Conservation (phyloP, 352 stramenopile species). For the Plasmopara muralis region DNA sequence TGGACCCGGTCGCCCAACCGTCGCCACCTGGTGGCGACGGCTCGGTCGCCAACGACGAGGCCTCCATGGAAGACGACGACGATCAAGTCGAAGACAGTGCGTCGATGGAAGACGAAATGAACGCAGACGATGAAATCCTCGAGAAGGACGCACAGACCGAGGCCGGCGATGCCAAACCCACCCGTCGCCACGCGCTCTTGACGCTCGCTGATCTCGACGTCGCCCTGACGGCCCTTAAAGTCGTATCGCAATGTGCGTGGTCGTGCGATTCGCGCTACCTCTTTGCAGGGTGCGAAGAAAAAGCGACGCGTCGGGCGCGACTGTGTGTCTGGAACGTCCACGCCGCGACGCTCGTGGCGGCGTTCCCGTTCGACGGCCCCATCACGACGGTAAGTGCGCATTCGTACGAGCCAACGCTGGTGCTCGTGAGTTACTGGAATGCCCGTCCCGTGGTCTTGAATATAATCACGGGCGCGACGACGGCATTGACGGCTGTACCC, state of each 20-base stretch:
- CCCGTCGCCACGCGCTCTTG: slow-evolving; percentile 16
- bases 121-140: slow-evolving; percentile 25
- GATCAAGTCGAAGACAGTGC: slow-evolving; percentile 21
- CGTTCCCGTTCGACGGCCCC: slow-evolving; percentile 47
- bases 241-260: slow-evolving; percentile 58
- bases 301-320: slow-evolving; percentile 41
- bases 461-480: slow-evolving; percentile 28
- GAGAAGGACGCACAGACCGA: slow-evolving; percentile 16
- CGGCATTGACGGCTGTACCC: slow-evolving; percentile 28
- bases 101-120: slow-evolving; percentile 33
- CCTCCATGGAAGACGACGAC: slow-evolving; percentile 33
- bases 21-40: slow-evolving; percentile 27
- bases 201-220: slow-evolving; percentile 42
- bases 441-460: slow-evolving; percentile 48
- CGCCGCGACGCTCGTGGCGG: slow-evolving; percentile 44
- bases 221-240: slow-evolving; percentile 51
- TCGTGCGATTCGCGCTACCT: slow-evolving; percentile 54
- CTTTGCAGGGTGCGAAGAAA: slow-evolving; percentile 66
- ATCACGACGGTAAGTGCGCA: slow-evolving; percentile 57
- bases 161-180: slow-evolving; percentile 8
- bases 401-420: slow-evolving; percentile 40
- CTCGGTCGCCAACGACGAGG: slow-evolving; percentile 30
- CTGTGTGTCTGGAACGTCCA: slow-evolving; percentile 68
- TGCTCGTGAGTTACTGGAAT: slow-evolving; percentile 60
- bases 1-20: slow-evolving; percentile 1